Conservation (phyloP, 1,139 yeast species). For the Spathaspora sp. region DNA sequence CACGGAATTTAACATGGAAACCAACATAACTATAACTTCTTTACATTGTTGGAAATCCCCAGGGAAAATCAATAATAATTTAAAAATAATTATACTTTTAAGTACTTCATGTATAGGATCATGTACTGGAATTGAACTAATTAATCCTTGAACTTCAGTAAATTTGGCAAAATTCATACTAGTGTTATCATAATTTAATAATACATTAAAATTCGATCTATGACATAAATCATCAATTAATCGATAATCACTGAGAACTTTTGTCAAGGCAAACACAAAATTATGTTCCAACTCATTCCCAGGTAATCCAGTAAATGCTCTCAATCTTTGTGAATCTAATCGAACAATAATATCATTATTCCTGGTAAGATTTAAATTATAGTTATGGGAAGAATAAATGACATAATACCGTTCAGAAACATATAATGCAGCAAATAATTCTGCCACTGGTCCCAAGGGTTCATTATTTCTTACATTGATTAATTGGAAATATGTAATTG, state of each 20-base stretch:
- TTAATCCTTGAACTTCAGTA: conserved; percentile 14
- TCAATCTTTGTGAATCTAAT: conserved; percentile 5
- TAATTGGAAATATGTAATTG: conserved; percentile 38
- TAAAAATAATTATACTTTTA: conserved; percentile 24
- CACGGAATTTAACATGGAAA: conserved; percentile 21
- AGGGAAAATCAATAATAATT: conserved; percentile 30
- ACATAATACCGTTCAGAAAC: conserved; percentile 34
- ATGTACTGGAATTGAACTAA: conserved; percentile 1
- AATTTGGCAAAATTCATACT: conserved; percentile 11
- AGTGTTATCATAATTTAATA: conserved; percentile 10
- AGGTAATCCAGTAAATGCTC: background rate
- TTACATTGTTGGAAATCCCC: conserved; percentile 21
- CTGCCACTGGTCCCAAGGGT: conserved; percentile 28
- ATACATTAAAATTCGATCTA: conserved; percentile 17
- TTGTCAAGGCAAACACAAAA: conserved; percentile 18
- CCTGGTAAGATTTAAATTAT: conserved; percentile 19
- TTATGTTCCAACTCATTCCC: conserved; percentile 3
- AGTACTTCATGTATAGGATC: conserved; percentile 10
- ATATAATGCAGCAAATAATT: conserved; percentile 35
- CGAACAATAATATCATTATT: conserved; percentile 21
- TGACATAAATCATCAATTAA: conserved; percentile 17
- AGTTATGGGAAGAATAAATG: conserved; percentile 30
- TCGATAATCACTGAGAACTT: conserved; percentile 14
- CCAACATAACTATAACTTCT: conserved; percentile 23
- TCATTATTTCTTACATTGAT: conserved; percentile 23